phyloP scores from a whole-genome alignment of 331 rosid species.

The Rhamnella rubrinervis region DNA sequence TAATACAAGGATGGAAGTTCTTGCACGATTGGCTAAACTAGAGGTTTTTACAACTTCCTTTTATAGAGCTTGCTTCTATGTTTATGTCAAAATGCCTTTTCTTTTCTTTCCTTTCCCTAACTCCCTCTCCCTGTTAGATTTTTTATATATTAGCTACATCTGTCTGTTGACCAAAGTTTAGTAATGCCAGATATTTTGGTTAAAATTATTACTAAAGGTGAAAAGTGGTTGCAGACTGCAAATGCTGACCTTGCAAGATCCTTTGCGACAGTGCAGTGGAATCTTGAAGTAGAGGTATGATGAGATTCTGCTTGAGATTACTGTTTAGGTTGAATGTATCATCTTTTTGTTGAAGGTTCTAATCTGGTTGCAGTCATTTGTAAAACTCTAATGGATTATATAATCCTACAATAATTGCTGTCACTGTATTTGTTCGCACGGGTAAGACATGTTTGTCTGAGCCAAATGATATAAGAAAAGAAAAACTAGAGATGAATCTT shows the following conservation, averaged over 20 bases:
- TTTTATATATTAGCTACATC: neutral
- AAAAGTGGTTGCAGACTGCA: conserved; percentile 65
- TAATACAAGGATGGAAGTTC: conserved; percentile 88
- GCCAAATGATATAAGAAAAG: neutral
- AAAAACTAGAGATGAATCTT: neutral
- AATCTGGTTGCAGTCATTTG: neutral
- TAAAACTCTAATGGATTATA: neutral
- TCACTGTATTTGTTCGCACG: too few relatives aligned
- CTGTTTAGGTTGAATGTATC: neutral
- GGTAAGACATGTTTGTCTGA: too few relatives aligned
- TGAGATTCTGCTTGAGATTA: conserved; percentile 33
- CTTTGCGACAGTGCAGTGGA: conserved; percentile 82
- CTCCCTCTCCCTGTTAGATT: conserved; percentile 5
- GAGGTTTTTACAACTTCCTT: conserved; percentile 48
- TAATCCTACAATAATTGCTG: too few relatives aligned
- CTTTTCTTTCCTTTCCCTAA: neutral
- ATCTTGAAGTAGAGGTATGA: conserved; percentile 85
- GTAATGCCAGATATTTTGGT: conserved; percentile 21
- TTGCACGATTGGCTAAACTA: conserved; percentile 68
- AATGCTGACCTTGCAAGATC: conserved; percentile 95
- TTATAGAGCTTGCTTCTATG: conserved; percentile 4
- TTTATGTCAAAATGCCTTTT: neutral
- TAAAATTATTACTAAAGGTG: conserved; percentile 35
- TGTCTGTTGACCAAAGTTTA: conserved; percentile 21
- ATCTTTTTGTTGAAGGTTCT: neutral